A percentile compares a stretch with the other conserved stretches of the same genome.
Evolutionary conservation across 768 basidiomycete species (phyloP).

Genomic region (Calocera viscosa): DNA sequence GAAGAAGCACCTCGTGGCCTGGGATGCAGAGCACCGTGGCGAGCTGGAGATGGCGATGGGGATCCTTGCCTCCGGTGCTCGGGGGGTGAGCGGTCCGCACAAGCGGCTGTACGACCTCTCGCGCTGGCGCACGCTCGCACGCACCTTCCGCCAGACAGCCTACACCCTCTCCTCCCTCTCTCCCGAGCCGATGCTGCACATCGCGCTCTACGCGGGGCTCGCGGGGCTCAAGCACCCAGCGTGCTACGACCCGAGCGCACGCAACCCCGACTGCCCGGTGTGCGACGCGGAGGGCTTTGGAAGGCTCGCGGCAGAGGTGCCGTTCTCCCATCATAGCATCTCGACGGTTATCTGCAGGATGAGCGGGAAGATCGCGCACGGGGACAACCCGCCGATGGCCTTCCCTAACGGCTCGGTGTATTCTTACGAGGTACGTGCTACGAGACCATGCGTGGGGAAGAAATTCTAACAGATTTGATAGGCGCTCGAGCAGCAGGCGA

Average conservation of each 20-base stretch:
- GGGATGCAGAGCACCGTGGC: slow-evolving; percentile 67
- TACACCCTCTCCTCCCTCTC: slow-evolving; percentile 81
- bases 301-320: slow-evolving; percentile 70
- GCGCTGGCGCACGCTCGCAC: slow-evolving; percentile 64
- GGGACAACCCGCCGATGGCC: slow-evolving; percentile 81
- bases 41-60: slow-evolving; percentile 69
- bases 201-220: slow-evolving; percentile 83
- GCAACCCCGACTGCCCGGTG: slow-evolving; percentile 81
- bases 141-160: slow-evolving; percentile 72
- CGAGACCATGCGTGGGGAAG: slow-evolving; percentile 11
- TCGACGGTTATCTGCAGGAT: slow-evolving; percentile 89
- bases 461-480: slow-evolving; percentile 25
- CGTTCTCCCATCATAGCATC: slow-evolving; percentile 86
- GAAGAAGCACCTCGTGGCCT: slow-evolving; percentile 63
- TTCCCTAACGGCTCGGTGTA: slow-evolving; percentile 89
- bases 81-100: slow-evolving; percentile 7
- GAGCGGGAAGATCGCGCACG: slow-evolving; percentile 90
- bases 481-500: slow-evolving; percentile 74
- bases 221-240: slow-evolving; percentile 80
- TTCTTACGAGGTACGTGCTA: slow-evolving; percentile 65
- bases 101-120: slow-evolving; percentile 72
- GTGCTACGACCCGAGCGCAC: slow-evolving; percentile 46
- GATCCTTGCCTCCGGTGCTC: slow-evolving; percentile 52
- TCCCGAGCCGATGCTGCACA: slow-evolving; percentile 70
- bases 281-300: slow-evolving; percentile 67